phyloP scores from a whole-genome alignment of 1,139 yeast species.

The Blastobotrys buckinghamii region DNA sequence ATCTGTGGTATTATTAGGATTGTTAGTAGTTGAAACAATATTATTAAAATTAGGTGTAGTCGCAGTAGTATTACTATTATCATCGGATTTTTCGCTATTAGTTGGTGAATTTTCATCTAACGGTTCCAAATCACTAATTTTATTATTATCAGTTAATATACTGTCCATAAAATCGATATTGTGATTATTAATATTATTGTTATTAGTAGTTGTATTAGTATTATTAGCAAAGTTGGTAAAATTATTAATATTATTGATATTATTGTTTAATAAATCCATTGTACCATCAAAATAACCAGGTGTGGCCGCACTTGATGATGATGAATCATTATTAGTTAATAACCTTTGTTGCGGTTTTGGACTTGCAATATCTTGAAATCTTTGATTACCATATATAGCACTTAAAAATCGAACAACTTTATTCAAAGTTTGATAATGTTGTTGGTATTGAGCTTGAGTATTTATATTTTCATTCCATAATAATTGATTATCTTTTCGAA shows the following conservation, averaged over 20 bases:
- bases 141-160: neutral
- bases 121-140: constrained; percentile 6
- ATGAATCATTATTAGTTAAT: neutral
- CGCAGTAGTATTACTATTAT: too few relatives aligned
- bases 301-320: too few relatives aligned
- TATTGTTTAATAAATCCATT: neutral
- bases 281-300: neutral
- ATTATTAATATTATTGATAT: neutral
- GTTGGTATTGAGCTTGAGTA: constrained; percentile 54
- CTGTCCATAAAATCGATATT: constrained; percentile 5
- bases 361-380: constrained; percentile 34
- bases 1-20: too few relatives aligned
- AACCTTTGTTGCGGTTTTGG: constrained; percentile 8
- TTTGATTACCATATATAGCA: constrained; percentile 58
- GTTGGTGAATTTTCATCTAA: constrained; percentile 9
- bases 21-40: too few relatives aligned
- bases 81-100: constrained; percentile 5
- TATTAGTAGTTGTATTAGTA: neutral
- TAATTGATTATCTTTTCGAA: constrained; percentile 80
- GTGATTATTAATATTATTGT: neutral
- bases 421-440: constrained; percentile 82
- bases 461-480: constrained; percentile 78
- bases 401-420: constrained; percentile 83
- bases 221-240: neutral
- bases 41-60: too few relatives aligned